Conservation (phyloP, 2,329 filamentous ascomycete species). For the Aaosphaeria arxii region DNA sequence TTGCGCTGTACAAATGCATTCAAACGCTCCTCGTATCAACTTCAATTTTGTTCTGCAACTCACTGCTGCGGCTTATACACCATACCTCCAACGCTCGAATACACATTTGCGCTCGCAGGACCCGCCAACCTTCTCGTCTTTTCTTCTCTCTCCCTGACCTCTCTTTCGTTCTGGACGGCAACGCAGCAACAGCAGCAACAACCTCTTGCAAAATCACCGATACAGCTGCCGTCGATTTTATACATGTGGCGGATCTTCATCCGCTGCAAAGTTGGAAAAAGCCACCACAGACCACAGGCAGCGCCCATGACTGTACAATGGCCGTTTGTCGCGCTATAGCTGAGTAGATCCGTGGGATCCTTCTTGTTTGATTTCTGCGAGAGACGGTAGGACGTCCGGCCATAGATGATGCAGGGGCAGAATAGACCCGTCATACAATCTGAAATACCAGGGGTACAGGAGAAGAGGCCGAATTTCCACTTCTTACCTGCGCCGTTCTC, state of each 20-base stretch:
- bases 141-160: constrained; percentile 45
- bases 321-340: constrained; percentile 34
- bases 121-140: constrained; percentile 34
- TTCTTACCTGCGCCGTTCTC: constrained; percentile 10
- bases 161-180: constrained; percentile 45
- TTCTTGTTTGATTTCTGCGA: constrained; percentile 34
- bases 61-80: constrained; percentile 29
- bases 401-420: constrained; percentile 44
- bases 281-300: constrained; percentile 36
- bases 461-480: constrained; percentile 34
- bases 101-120: constrained; percentile 32
- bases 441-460: constrained; percentile 31
- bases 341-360: constrained; percentile 41
- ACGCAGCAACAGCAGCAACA: constrained; percentile 44
- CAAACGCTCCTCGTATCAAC: not conserved
- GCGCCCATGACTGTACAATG: constrained; percentile 38
- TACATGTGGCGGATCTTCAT: constrained; percentile 43
- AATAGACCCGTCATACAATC: constrained; percentile 41
- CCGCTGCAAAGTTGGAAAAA: constrained; percentile 38
- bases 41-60: not conserved
- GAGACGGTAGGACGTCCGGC: constrained; percentile 44
- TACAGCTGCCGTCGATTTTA: constrained; percentile 38
- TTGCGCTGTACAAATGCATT: not conserved
- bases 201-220: constrained; percentile 31
- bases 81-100: constrained; percentile 28